Evolutionary conservation across 345 rosid genomes (phyloP).

Genomic region (Melaleuca alternifolia): DNA sequence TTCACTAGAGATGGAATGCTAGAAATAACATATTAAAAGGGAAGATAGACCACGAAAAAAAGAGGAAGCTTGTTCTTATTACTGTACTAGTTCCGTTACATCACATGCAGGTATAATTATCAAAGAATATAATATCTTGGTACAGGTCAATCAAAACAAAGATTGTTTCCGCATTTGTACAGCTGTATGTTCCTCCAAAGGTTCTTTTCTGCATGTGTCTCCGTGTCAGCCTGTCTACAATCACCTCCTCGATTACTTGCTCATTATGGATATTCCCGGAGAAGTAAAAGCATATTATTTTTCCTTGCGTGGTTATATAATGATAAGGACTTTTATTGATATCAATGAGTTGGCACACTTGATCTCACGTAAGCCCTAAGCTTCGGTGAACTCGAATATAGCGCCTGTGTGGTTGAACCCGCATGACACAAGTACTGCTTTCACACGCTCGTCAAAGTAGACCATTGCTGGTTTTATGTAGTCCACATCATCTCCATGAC

Average conservation of each 20-base stretch:
- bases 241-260: neutral
- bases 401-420: slow-evolving; percentile 92
- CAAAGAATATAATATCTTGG: neutral
- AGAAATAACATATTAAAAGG: neutral
- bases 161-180: neutral
- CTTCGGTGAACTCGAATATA: slow-evolving; percentile 42
- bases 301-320: neutral
- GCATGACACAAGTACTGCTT: slow-evolving; percentile 67
- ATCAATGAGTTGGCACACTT: neutral
- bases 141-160: neutral
- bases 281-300: neutral
- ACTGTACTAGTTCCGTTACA: neutral
- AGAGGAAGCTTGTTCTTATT: neutral
- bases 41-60: neutral
- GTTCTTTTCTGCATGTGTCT: neutral
- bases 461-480: slow-evolving; percentile 46
- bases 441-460: slow-evolving; percentile 34
- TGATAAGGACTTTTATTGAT: neutral
- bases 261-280: neutral
- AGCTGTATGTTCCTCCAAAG: neutral
- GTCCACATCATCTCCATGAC: slow-evolving; percentile 89
- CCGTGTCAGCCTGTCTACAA: neutral
- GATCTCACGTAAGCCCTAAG: neutral
- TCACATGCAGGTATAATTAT: neutral
- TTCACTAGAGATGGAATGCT: neutral